phyloP scores from a whole-genome alignment of 192 early-diverging fungal genomes.

The Allomyces macrogynus region DNA sequence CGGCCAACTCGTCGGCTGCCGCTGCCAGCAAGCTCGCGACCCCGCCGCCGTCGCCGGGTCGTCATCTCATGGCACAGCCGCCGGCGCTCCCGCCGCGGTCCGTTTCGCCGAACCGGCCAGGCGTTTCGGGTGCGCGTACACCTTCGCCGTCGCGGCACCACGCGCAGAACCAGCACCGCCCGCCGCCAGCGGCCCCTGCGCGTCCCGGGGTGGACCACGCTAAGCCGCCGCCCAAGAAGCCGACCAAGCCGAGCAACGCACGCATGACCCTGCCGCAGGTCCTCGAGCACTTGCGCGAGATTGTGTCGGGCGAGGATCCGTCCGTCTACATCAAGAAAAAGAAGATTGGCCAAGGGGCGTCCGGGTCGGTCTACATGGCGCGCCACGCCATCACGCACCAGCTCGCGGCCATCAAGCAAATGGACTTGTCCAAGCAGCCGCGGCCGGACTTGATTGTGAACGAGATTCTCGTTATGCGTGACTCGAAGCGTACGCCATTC shows the following conservation, averaged over 20 bases:
- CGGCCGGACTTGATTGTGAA: conserved; percentile 80
- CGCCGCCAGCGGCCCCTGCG: not conserved
- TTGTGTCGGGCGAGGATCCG: conserved; percentile 86
- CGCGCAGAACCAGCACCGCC: not conserved
- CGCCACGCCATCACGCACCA: conserved; percentile 46
- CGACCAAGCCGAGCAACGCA: no score
- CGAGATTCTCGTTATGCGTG: conserved; percentile 85
- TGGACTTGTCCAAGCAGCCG: conserved; percentile 69
- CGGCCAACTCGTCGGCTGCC: no score
- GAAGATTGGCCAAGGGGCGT: conserved; percentile 94
- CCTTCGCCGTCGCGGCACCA: not conserved
- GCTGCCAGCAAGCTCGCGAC: no score
- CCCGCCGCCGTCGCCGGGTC: no score
- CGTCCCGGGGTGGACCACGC: not conserved
- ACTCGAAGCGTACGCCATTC: conserved; percentile 30
- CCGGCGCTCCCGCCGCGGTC: no score
- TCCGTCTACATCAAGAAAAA: conserved; percentile 76
- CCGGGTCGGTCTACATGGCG: conserved; percentile 94
- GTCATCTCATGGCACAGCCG: no score
- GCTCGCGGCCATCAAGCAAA: conserved; percentile 83
- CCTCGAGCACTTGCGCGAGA: not conserved
- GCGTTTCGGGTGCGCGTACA: no score
- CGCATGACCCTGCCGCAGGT: not conserved
- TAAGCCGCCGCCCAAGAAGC: no score
- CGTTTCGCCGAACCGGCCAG: no score